A percentile compares a stretch with the other conserved stretches of the same genome.
These are phyloP conservation scores for Zygosaccharomyces bailii DNA, from an alignment of 805 yeast species.

Conservation along the genomic window DNA sequence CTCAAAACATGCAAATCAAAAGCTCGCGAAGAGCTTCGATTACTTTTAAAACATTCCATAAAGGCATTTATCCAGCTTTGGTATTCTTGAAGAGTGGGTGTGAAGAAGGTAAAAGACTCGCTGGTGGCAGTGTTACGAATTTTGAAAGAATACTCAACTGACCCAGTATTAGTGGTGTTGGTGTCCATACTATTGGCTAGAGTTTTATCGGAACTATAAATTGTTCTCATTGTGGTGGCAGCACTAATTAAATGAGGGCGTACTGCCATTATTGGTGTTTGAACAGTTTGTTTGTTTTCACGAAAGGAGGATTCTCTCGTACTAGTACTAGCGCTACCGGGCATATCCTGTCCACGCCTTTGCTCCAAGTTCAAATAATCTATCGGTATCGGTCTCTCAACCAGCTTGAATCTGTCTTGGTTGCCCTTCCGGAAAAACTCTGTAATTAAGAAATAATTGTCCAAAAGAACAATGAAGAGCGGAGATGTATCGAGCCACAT, in stretches of 20 bases:
- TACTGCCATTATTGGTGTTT: slow-evolving; percentile 21
- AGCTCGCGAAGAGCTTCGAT: slow-evolving; percentile 46
- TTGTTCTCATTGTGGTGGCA: slow-evolving; percentile 22
- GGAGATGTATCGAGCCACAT: slow-evolving; percentile 55
- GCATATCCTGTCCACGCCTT: slow-evolving; percentile 27
- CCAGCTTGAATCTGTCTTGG: slow-evolving; percentile 39
- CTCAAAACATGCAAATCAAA: slow-evolving; percentile 51
- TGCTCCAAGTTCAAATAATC: slow-evolving; percentile 55
- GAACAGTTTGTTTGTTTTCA: slow-evolving; percentile 8
- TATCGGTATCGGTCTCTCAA: slow-evolving; percentile 59
- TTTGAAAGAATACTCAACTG: slow-evolving; percentile 40
- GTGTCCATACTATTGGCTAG: slow-evolving; percentile 15
- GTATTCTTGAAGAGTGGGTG: slow-evolving; percentile 49
- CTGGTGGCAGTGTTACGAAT: slow-evolving; percentile 57
- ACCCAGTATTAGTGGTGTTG: slow-evolving; percentile 17
- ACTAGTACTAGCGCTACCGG: slow-evolving; percentile 11
- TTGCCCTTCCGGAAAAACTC: slow-evolving; percentile 47
- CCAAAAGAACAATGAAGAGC: slow-evolving; percentile 56
- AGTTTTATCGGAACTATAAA: slow-evolving; percentile 10
- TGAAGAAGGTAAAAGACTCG: slow-evolving; percentile 49
- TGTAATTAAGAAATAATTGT: slow-evolving; percentile 66
- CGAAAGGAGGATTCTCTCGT: slow-evolving; percentile 11
- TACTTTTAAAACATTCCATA: slow-evolving; percentile 44
- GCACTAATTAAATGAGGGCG: slow-evolving; percentile 26
- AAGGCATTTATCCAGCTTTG: slow-evolving; percentile 56